Conservation (phyloP, 2,329 filamentous ascomycete genomes). For the Cladosporium velox region DNA sequence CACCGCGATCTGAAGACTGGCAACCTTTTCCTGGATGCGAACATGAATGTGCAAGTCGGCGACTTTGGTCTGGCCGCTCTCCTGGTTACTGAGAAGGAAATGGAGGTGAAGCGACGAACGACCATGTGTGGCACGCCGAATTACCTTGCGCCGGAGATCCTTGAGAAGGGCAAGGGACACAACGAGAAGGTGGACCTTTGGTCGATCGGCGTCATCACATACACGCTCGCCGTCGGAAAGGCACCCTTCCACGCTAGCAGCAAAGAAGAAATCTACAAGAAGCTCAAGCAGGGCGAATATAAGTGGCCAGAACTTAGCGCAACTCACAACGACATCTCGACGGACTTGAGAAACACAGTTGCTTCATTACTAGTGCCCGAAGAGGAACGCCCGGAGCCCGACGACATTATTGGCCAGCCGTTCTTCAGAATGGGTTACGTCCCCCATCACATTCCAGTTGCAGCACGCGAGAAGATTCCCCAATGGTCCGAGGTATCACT, state of each 20-base stretch:
- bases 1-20: slow-evolving; percentile 98
- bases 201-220: slow-evolving; percentile 98
- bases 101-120: slow-evolving; percentile 76
- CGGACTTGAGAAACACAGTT: slow-evolving; percentile 76
- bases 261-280: slow-evolving; percentile 79
- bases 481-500: slow-evolving; percentile 49
- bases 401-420: slow-evolving; percentile 74
- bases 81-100: slow-evolving; percentile 86
- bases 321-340: slow-evolving; percentile 69
- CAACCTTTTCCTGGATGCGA: slow-evolving; percentile 89
- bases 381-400: slow-evolving; percentile 72
- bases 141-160: slow-evolving; percentile 95
- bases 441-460: slow-evolving; percentile 55
- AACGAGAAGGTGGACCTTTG: slow-evolving; percentile 98
- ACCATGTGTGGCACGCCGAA: slow-evolving; percentile 97
- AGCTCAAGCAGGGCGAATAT: slow-evolving; percentile 70
- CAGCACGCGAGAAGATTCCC: slow-evolving; percentile 49
- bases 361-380: slow-evolving; percentile 74
- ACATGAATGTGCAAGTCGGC: slow-evolving; percentile 98
- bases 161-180: slow-evolving; percentile 93
- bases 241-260: slow-evolving; percentile 94
- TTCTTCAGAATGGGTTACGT: slow-evolving; percentile 80
- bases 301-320: slow-evolving; percentile 72
- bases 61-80: slow-evolving; percentile 95
- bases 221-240: slow-evolving; percentile 94